Conservation (phyloP, 2,329 filamentous ascomycete species). For the Raffaelea ambrosiae region DNA sequence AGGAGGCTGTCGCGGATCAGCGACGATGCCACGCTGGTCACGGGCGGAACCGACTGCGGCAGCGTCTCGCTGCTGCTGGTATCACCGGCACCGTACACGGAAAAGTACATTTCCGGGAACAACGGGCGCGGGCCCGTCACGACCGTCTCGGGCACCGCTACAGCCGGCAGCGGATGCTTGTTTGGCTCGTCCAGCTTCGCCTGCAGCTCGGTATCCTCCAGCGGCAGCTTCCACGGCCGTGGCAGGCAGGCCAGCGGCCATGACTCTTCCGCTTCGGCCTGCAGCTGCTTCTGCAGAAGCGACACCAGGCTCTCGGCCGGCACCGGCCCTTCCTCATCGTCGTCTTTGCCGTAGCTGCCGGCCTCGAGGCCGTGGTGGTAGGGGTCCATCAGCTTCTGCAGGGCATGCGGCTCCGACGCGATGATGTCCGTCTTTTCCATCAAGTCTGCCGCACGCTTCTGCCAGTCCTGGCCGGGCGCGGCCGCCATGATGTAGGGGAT, state of each 20-base stretch:
- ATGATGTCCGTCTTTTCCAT: conserved; percentile 95
- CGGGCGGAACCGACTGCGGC: conserved; percentile 76
- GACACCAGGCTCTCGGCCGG: conserved; percentile 63
- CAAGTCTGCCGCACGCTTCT: conserved; percentile 65
- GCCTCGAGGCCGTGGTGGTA: conserved; percentile 43
- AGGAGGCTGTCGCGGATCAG: conserved; percentile 77
- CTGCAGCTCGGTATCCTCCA: conserved; percentile 51
- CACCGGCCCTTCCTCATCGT: conserved; percentile 36
- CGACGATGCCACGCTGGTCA: conserved; percentile 67
- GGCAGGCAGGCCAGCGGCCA: conserved; percentile 68
- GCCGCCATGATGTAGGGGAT: conserved; percentile 83
- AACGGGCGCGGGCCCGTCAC: conserved; percentile 65
- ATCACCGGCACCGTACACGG: conserved; percentile 54
- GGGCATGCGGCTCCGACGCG: conserved; percentile 74
- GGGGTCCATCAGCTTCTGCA: conserved; percentile 81
- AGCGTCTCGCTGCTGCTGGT: conserved; percentile 24
- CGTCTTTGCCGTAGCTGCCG: neutral
- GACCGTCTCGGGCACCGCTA: conserved; percentile 68
- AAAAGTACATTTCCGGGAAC: conserved; percentile 91
- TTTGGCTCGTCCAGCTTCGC: conserved; percentile 46
- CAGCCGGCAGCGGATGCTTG: conserved; percentile 70
- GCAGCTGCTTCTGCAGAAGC: conserved; percentile 78
- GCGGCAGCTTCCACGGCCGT: conserved; percentile 58
- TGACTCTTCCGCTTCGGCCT: conserved; percentile 60
- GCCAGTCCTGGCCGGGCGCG: conserved; percentile 52